Conservation (phyloP, 345 rosid species). For the Hypericum androsaemum region DNA sequence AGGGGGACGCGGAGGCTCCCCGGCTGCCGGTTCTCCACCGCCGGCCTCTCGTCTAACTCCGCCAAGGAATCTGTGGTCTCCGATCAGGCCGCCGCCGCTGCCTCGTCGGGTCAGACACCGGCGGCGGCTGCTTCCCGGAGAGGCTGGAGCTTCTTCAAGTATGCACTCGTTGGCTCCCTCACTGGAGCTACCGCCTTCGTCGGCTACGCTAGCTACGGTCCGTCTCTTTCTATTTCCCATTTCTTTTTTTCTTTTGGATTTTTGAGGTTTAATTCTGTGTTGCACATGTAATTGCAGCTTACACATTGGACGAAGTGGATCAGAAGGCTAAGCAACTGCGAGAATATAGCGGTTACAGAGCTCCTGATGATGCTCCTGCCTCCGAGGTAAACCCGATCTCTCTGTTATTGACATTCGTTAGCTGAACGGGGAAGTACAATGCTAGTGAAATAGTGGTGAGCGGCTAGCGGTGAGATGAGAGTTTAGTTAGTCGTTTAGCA, state of each 20-base stretch:
- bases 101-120: constrained; percentile 15
- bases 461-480: no score
- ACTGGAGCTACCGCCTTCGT: constrained; percentile 48
- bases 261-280: background rate
- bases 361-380: constrained; percentile 31
- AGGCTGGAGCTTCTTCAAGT: constrained; percentile 46
- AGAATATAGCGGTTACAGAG: constrained; percentile 33
- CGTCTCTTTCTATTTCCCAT: constrained; percentile 4
- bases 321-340: constrained; percentile 58
- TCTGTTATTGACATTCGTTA: no score
- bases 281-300: constrained; percentile 34
- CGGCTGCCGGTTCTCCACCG: constrained; percentile 22
- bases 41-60: constrained; percentile 31
- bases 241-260: background rate
- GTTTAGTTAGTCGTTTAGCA: no score
- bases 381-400: constrained; percentile 38
- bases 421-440: no score
- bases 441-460: no score
- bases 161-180: constrained; percentile 39
- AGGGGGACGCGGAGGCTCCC: constrained; percentile 11
- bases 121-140: constrained; percentile 15
- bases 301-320: constrained; percentile 55
- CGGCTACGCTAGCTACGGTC: constrained; percentile 63
- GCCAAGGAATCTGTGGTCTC: constrained; percentile 32
- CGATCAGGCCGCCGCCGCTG: constrained; percentile 29